Evolutionary conservation across 2,329 filamentous ascomycete genomes (phyloP).

Genomic region (Hysterium pulicare): DNA sequence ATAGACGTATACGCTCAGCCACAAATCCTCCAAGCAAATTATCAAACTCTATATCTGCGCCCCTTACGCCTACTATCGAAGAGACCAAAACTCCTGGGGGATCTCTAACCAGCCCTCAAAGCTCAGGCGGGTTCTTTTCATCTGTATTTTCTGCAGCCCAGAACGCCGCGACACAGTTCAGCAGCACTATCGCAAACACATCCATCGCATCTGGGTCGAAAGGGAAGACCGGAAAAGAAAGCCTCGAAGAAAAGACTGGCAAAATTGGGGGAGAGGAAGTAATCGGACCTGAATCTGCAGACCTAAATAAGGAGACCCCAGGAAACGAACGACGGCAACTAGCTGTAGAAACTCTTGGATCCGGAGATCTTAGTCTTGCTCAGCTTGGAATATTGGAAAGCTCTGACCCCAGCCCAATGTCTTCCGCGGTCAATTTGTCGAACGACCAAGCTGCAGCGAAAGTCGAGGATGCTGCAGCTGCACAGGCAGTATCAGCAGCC

Average conservation of each 20-base stretch:
- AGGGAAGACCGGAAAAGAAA: conserved; percentile 40
- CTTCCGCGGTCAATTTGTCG: conserved; percentile 56
- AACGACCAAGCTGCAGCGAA: conserved; percentile 54
- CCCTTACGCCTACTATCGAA: conserved; percentile 75
- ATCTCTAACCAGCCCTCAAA: conserved; percentile 45
- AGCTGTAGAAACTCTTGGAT: conserved; percentile 84
- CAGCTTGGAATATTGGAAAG: conserved; percentile 77
- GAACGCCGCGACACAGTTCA: conserved; percentile 76
- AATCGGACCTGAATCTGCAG: conserved; percentile 31
- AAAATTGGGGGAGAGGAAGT: conserved; percentile 41
- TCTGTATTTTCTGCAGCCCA: conserved; percentile 90
- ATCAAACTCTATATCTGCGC: conserved; percentile 64
- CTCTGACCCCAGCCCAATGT: conserved; percentile 55
- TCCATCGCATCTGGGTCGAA: conserved; percentile 50
- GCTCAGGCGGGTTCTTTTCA: conserved; percentile 75
- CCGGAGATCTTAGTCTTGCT: conserved; percentile 83
- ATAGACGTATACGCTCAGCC: conserved; percentile 61
- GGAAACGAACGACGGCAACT: conserved; percentile 53
- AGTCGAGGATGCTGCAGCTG: conserved; percentile 57
- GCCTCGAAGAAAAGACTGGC: conserved; percentile 21
- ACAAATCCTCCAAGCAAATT: conserved; percentile 74
- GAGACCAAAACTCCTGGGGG: conserved; percentile 59
- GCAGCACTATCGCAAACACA: conserved; percentile 69
- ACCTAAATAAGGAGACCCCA: conserved; percentile 14
- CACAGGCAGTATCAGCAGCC: conserved; percentile 59